Percentiles rank a stretch among this genome's conserved stretches.
These are phyloP conservation scores for Rhizophora apiculata DNA, from an alignment of 345 rosid genomes.

Conservation along the genomic window DNA sequence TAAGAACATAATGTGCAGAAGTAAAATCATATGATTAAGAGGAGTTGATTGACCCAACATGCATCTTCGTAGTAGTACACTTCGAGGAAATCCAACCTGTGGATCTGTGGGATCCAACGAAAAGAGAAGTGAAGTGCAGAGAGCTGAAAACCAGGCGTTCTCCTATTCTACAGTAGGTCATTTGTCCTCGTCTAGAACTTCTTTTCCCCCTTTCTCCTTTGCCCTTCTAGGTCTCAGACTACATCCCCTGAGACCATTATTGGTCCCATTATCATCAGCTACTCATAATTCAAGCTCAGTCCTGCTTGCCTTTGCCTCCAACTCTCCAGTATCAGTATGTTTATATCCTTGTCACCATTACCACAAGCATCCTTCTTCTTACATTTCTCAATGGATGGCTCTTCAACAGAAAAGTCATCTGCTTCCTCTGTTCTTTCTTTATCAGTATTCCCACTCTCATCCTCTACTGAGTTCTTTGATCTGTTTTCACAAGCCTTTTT, in stretches of 20 bases:
- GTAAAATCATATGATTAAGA: not conserved
- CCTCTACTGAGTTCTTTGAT: constrained; percentile 49
- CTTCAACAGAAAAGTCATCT: constrained; percentile 71
- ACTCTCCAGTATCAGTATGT: constrained; percentile 28
- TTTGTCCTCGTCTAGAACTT: constrained; percentile 50
- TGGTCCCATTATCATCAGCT: constrained; percentile 63
- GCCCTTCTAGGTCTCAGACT: constrained; percentile 57
- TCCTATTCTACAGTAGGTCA: constrained; percentile 51
- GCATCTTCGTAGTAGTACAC: not conserved
- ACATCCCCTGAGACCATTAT: constrained; percentile 65
- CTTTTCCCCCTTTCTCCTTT: constrained; percentile 55
- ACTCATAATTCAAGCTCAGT: constrained; percentile 86
- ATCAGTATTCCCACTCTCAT: constrained; percentile 14
- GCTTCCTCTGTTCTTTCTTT: constrained; percentile 31
- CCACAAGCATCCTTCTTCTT: constrained; percentile 27
- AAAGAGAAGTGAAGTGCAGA: constrained; percentile 50
- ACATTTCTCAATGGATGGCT: constrained; percentile 45
- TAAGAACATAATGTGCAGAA: not conserved
- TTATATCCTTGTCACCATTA: constrained; percentile 25
- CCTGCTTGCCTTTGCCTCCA: constrained; percentile 47
- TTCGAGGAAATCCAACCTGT: constrained; percentile 29
- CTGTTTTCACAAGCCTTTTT: constrained; percentile 58
- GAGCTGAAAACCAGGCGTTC: constrained; percentile 70
- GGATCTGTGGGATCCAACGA: constrained; percentile 96
- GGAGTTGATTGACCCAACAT: not conserved